Evolutionary conservation across 2,329 filamentous ascomycete genomes (phyloP), one percentile per base, ranked within the genome.

Genomic region (Penicillium aurantiogriseum): DNA sequence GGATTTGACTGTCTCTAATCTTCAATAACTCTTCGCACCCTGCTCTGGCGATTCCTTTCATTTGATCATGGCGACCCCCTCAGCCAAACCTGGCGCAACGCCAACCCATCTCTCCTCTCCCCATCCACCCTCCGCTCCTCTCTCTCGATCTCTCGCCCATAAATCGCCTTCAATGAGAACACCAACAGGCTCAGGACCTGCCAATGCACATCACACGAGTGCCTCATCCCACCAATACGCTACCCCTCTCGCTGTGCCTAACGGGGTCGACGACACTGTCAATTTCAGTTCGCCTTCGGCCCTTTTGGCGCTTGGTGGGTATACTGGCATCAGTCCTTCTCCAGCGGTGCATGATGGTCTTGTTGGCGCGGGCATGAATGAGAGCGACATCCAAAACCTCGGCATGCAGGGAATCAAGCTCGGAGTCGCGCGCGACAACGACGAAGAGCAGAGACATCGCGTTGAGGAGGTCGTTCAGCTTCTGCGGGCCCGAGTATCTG

Each of bases 91-190:
- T 27, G 75, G 69, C 51, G 70, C 76, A 35, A 79, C 77, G 53
- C 77, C 77, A 25, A 78, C 71, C 21, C 72, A 77, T 59, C 65
- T 77, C 33, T 76, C 77, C 33, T 79, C 77, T 23, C 77, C 77
- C 47, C 76, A 73, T 53, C 76, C 76, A 10, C 70, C 75, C 29
- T 74, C 72, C 47, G 71, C 70, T 27, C 70, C 75, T 54, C 74
- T 77, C 67, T 67, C 71, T 40, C 70, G 70, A 25, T 71, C 74
- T 27, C 66, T 78, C 21, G 72, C 77, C 17, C 74, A 78, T 56
- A 80, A 78, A 62, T 80, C 77, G 7, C 77, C 77, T 3, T 77
- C 77, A 5, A 74, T 72, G 57, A 75, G 72, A 58, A 79, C 77
- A 0, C 77, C 77, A 2, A 76, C 77, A 23, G 74, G 69, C 13